A percentile compares a stretch with the other conserved stretches of the same genome.
These are phyloP conservation scores for Daedaleopsis nitida DNA, from an alignment of 768 basidiomycete genomes.

Conservation along the genomic window DNA sequence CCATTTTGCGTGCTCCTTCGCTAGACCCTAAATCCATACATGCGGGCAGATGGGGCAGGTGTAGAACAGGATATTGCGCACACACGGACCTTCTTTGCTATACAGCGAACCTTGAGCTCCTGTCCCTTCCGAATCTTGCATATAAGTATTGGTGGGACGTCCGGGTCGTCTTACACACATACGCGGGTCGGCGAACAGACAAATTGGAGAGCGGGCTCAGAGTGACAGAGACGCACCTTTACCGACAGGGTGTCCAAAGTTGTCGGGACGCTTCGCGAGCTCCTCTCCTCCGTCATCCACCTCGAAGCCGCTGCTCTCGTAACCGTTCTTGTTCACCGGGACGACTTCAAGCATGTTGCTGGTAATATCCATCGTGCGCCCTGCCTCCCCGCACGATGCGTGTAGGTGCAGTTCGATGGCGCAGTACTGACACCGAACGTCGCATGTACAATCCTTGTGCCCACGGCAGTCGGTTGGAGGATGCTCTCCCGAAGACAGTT, in stretches of 20 bases:
- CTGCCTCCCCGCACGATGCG: slow-evolving; percentile 68
- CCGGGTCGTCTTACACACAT: slow-evolving; percentile 53
- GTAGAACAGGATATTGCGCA: background rate
- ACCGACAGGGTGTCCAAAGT: slow-evolving; percentile 83
- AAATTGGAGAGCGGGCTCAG: background rate
- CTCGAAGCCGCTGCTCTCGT: slow-evolving; percentile 13
- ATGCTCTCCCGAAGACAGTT: background rate
- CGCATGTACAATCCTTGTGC: slow-evolving; percentile 86
- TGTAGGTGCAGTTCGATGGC: slow-evolving; percentile 82
- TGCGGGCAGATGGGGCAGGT: background rate
- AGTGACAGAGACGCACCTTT: slow-evolving; percentile 58
- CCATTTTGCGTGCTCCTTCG: slow-evolving; percentile 99
- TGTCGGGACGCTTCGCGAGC: slow-evolving; percentile 68
- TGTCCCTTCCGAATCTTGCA: slow-evolving; percentile 95
- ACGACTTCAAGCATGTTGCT: slow-evolving; percentile 79
- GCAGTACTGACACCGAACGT: slow-evolving; percentile 82
- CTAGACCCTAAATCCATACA: slow-evolving; percentile 68
- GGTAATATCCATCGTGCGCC: slow-evolving; percentile 79
- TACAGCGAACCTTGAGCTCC: slow-evolving; percentile 81
- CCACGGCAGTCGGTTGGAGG: background rate
- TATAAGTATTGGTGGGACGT: slow-evolving; percentile 71
- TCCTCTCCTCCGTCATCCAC: slow-evolving; percentile 65
- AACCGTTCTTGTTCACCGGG: slow-evolving; percentile 26
- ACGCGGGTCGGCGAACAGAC: background rate
- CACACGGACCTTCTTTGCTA: slow-evolving; percentile 84